phyloP scores from a whole-genome alignment of 2,329 filamentous ascomycete genomes.

The Arthrobotrys sinensis region DNA sequence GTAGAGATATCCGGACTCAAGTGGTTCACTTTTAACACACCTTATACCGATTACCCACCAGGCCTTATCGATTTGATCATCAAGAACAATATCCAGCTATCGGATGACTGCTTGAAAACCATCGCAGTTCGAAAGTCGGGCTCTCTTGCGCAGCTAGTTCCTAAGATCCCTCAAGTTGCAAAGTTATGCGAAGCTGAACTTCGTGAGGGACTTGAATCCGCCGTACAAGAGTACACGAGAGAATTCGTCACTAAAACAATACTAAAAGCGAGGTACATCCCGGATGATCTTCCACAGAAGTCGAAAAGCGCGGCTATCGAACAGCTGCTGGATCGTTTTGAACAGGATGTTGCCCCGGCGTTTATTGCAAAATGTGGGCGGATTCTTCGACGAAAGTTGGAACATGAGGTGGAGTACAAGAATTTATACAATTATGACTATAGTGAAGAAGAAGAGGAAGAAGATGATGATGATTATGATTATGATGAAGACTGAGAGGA shows the following conservation, averaged over 20 bases:
- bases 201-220: background rate
- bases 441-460: too few species aligned
- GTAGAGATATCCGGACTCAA: conserved; percentile 9
- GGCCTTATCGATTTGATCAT: background rate
- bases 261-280: background rate
- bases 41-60: background rate
- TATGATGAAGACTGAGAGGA: too few species aligned
- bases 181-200: background rate
- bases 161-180: background rate
- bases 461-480: too few species aligned
- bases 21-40: background rate
- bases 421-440: too few species aligned
- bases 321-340: background rate
- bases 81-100: background rate
- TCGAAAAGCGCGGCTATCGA: background rate
- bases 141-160: too few species aligned
- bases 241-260: background rate
- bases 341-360: background rate
- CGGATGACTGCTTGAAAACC: background rate
- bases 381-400: background rate
- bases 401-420: background rate
- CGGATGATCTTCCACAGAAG: background rate
- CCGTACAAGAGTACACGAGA: background rate
- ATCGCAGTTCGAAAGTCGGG: background rate
- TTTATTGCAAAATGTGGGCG: background rate